Evolutionary conservation across 768 basidiomycete genomes (phyloP).

Genomic region (Myochromella boudieri): DNA sequence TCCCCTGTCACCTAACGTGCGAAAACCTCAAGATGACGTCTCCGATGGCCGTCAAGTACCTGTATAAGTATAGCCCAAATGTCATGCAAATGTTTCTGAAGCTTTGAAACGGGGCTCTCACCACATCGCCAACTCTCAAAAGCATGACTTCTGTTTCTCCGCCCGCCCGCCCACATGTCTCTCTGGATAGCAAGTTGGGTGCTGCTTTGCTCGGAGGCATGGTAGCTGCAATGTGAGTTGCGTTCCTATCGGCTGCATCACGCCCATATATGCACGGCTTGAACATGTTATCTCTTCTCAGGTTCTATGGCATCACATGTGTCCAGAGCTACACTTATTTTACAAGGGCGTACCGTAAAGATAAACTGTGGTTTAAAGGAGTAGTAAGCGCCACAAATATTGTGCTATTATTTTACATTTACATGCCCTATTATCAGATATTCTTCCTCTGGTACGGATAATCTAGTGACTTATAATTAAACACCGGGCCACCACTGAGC

Average conservation of each 20-base stretch:
- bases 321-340: background rate
- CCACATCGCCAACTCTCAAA: too few relatives aligned
- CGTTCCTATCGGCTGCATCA: background rate
- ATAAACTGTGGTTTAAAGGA: background rate
- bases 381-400: background rate
- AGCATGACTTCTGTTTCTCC: constrained; percentile 1
- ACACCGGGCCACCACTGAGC: background rate
- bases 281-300: too few relatives aligned
- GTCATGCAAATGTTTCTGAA: too few relatives aligned
- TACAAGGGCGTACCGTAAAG: background rate
- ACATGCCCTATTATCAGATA: constrained; percentile 1
- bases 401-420: background rate
- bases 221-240: constrained; percentile 36
- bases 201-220: constrained; percentile 45
- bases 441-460: constrained; percentile 13
- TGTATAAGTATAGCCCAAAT: too few relatives aligned
- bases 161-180: constrained; percentile 6
- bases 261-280: background rate
- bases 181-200: constrained; percentile 39
- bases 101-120: too few relatives aligned
- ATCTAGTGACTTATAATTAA: background rate
- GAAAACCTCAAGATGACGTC: too few relatives aligned
- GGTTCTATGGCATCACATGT: constrained; percentile 23
- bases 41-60: too few relatives aligned
- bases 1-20: too few relatives aligned